Conservation (phyloP, 768 basidiomycete species). For the Trametes gibbosa region DNA sequence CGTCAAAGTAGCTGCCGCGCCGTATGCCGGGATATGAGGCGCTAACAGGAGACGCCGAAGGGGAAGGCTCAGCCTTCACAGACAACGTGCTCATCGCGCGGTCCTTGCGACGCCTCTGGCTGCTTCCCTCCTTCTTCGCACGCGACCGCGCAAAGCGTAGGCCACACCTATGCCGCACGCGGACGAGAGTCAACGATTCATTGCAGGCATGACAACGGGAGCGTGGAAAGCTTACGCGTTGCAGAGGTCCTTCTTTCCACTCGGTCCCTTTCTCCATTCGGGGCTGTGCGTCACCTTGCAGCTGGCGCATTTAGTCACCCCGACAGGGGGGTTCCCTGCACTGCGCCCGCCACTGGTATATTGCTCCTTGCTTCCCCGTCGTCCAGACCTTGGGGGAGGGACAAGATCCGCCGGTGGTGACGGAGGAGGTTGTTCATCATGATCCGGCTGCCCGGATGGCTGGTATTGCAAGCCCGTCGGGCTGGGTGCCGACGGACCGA, state of each 20-base stretch:
- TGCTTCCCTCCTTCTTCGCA: conserved; percentile 81
- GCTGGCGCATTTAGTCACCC: conserved; percentile 71
- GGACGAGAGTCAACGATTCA: conserved; percentile 13
- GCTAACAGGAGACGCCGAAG: conserved; percentile 34
- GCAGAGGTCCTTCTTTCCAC: conserved; percentile 87
- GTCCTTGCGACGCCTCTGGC: conserved; percentile 64
- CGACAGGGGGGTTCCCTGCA: conserved; percentile 66
- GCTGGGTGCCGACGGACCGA: conserved; percentile 24
- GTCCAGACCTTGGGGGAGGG: conserved; percentile 47
- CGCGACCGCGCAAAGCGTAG: conserved; percentile 83
- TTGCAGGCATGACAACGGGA: conserved; percentile 16
- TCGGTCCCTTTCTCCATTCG: conserved; percentile 91
- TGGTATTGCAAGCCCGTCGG: conserved; percentile 12
- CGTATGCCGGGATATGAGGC: conserved; percentile 48
- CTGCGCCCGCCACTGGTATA: conserved; percentile 44
- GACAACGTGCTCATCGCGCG: conserved; percentile 38
- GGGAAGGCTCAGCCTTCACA: conserved; percentile 26
- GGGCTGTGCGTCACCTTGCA: conserved; percentile 82
- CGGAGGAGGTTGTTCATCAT: conserved; percentile 23
- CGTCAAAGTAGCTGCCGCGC: conserved; percentile 46
- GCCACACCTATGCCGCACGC: conserved; percentile 57
- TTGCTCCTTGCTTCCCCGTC: conserved; percentile 44
- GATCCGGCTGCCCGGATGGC: conserved; percentile 10
- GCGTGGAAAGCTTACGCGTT: conserved; percentile 70
- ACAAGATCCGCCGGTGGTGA: conserved; percentile 32